These are phyloP conservation scores for Calonectria pseudoturangicola DNA, from an alignment of 2,329 filamentous ascomycete genomes.

Conservation along the genomic window DNA sequence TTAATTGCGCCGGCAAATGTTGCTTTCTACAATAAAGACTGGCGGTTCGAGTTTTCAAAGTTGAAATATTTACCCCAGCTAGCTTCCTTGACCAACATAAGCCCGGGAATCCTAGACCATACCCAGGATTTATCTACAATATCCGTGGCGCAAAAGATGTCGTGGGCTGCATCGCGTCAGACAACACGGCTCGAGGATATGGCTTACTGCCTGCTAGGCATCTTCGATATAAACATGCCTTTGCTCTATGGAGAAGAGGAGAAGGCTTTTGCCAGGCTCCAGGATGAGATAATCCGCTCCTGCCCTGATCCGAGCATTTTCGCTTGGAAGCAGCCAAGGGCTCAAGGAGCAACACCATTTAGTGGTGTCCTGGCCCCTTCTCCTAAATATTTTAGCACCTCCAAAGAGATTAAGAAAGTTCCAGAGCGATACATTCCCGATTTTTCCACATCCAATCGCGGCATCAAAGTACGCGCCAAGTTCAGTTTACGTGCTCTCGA, in stretches of 20 bases:
- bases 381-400: neutral
- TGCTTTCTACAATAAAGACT: neutral
- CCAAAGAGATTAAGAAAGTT: neutral
- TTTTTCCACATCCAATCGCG: neutral
- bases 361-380: conserved; percentile 3
- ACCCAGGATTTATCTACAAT: neutral
- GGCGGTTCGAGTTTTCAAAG: neutral
- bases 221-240: conserved; percentile 9
- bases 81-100: neutral
- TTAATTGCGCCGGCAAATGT: neutral
- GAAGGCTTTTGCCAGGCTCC: neutral
- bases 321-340: neutral
- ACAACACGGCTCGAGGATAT: neutral
- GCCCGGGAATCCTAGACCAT: neutral
- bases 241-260: conserved; percentile 3
- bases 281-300: neutral
- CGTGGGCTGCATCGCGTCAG: neutral
- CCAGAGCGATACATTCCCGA: neutral
- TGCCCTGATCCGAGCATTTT: conserved; percentile 12
- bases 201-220: neutral
- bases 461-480: conserved; percentile 8
- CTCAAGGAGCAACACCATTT: neutral
- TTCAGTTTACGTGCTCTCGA: neutral
- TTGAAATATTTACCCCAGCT: neutral
- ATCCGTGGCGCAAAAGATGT: conserved; percentile 13